Evolutionary conservation across 768 basidiomycete genomes (phyloP), one percentile per base, ranked within the genome.

Genomic region (Cystobasidium tubakii): DNA sequence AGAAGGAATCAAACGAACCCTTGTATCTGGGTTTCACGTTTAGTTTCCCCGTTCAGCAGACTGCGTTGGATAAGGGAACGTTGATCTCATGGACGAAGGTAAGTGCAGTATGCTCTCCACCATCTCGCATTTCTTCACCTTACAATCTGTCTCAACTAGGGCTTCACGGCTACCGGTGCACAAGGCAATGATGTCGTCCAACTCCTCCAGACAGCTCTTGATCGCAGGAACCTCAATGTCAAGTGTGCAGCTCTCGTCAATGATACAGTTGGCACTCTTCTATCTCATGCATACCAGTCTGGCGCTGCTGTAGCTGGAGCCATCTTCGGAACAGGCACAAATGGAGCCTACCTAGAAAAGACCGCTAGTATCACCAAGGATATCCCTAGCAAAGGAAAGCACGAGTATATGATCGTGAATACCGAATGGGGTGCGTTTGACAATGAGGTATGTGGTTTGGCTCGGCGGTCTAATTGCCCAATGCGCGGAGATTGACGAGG

Each of bases 301-400:
- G 96, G 96, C 23, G 90, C 90, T 6, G 95, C 91, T 78, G 83
- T 92, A 19, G 86, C 94, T 39, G 85, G 85, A 60, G 89, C 89
- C 69, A 98, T 98, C 78, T 98, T 98, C 80, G 96, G 96, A 29
- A 99, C 96, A 0, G 96, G 96, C 21, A 98, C 96, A 4, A 99
- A 99, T 79, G 96, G 96, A 34, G 96, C 96, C 13, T 99, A 96
- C 82, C 86, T 99, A 62, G 95, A 98, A 81, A 85, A 90, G 77
- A 83, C 93, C 43, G 84, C 86, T 64, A 92, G 91, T 64, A 88
- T 98, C 79, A 87, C 90, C 70, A 84, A 82, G 53, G 83, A 86
- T 29, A 70, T 64, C 77, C 78, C 72, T 78, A 76, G 36, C 76
- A 77, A 74, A 74, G 77, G 79, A 43, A 82, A 79, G n/a, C 80